phyloP scores from a whole-genome alignment of 352 stramenopile genomes.

The Aphanomyces astaci region DNA sequence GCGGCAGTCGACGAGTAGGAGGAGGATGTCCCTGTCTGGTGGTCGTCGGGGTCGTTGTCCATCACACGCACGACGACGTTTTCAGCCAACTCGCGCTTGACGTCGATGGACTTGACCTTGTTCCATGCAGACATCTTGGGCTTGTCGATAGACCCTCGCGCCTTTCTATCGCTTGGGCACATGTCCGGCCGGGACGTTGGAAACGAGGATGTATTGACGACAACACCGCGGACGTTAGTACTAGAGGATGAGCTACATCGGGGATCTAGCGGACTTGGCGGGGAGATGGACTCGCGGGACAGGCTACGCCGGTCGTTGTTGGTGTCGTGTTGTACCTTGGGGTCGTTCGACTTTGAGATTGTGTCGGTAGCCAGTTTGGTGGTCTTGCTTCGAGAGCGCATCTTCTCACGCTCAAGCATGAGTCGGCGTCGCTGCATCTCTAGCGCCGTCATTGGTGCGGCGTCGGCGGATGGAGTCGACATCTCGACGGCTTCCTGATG shows the following conservation, averaged over 20 bases:
- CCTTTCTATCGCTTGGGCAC: background rate
- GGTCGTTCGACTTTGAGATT: background rate
- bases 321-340: background rate
- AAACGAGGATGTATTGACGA: background rate
- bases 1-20: too few species aligned
- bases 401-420: conserved; percentile 8
- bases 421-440: conserved; percentile 7
- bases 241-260: background rate
- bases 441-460: background rate
- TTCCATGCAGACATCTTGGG: background rate
- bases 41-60: too few species aligned
- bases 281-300: background rate
- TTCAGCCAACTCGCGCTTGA: background rate
- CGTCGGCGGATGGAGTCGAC: background rate
- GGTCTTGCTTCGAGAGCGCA: background rate
- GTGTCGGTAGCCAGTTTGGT: background rate
- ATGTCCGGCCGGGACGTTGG: background rate
- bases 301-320: background rate
- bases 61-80: conserved; percentile 1
- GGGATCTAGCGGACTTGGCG: background rate
- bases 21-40: background rate
- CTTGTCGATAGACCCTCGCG: conserved; percentile 1
- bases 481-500: background rate
- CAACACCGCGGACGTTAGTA: background rate
- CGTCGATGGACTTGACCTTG: background rate